These are phyloP conservation scores for Cystobasidiopsis lactophilus DNA, from an alignment of 768 basidiomycete species.

Conservation along the genomic window DNA sequence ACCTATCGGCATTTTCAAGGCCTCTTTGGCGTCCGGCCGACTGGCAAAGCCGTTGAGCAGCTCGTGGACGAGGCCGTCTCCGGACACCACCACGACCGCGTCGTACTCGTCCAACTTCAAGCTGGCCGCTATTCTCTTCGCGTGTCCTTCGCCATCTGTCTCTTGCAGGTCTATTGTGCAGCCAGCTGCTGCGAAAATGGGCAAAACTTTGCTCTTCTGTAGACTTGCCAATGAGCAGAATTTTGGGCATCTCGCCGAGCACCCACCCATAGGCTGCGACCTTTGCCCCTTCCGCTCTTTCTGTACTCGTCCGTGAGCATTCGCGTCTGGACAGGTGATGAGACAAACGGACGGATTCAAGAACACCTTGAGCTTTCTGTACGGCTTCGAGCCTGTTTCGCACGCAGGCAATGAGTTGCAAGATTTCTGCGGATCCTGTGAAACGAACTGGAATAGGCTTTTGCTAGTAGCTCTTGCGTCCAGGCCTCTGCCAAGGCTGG, in stretches of 20 bases:
- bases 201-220: background rate
- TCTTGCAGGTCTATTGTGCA: background rate
- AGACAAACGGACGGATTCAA: background rate
- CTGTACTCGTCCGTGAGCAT: too few relatives aligned
- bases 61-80: constrained; percentile 25
- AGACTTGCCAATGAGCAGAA: too few relatives aligned
- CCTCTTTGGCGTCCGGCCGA: constrained; percentile 21
- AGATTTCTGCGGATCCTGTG: too few relatives aligned
- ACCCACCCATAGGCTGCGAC: background rate
- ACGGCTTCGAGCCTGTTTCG: too few relatives aligned
- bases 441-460: background rate
- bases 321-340: too few relatives aligned
- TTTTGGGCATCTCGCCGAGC: too few relatives aligned
- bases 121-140: background rate
- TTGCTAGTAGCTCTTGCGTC: background rate
- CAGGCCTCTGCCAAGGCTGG: background rate
- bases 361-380: background rate
- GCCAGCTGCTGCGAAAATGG: background rate
- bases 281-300: background rate
- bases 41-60: constrained; percentile 24
- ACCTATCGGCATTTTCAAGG: constrained; percentile 22
- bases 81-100: constrained; percentile 21
- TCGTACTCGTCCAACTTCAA: background rate
- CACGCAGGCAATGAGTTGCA: too few relatives aligned
- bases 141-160: background rate